A percentile compares a stretch with the other conserved stretches of the same genome.
phyloP scores from a whole-genome alignment of 345 rosid genomes.

The Rubroshorea leprosula region DNA sequence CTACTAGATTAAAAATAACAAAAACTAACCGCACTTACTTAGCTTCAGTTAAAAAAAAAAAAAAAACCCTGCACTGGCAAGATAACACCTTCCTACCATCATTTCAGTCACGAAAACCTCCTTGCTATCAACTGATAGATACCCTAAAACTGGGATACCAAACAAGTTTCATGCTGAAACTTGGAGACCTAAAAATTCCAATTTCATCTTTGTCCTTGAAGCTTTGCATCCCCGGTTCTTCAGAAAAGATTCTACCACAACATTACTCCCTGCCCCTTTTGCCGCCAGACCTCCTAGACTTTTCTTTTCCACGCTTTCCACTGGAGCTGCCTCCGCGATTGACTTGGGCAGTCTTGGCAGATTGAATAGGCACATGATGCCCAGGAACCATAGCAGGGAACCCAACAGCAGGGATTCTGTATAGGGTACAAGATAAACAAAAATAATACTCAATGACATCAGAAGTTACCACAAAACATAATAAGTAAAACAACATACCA shows the following conservation, averaged over 20 bases:
- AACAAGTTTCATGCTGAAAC: slow-evolving; percentile 12
- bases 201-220: slow-evolving; percentile 62
- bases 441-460: not conserved
- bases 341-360: slow-evolving; percentile 31
- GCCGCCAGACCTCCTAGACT: slow-evolving; percentile 35
- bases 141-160: too few species aligned
- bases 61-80: too few species aligned
- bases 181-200: not conserved
- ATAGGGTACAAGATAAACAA: slow-evolving; percentile 13
- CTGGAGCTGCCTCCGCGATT: slow-evolving; percentile 28
- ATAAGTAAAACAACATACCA: slow-evolving; percentile 9
- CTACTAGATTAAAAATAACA: too few species aligned
- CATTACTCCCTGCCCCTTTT: slow-evolving; percentile 59
- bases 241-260: slow-evolving; percentile 13
- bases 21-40: too few species aligned
- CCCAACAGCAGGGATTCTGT: slow-evolving; percentile 99
- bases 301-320: slow-evolving; percentile 34
- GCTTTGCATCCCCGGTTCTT: slow-evolving; percentile 60
- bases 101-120: too few species aligned
- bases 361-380: slow-evolving; percentile 65
- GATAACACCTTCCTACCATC: too few species aligned
- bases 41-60: too few species aligned
- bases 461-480: not conserved
- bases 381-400: slow-evolving; percentile 99
- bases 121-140: too few species aligned